These are phyloP conservation scores for Amborella trichopoda DNA, from an alignment of 164 flowering plant genomes.

Conservation along the genomic window DNA sequence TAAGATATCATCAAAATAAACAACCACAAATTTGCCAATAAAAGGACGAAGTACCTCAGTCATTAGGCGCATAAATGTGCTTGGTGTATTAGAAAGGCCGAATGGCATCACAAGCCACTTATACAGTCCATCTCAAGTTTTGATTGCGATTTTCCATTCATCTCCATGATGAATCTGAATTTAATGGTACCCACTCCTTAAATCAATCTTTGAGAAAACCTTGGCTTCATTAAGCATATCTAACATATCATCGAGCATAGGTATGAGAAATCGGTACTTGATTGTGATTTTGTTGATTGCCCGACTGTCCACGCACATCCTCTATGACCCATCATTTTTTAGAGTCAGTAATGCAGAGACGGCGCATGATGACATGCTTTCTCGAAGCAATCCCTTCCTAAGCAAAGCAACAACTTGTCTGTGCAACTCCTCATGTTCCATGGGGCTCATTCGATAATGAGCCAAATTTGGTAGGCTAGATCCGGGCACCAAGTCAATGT, in stretches of 20 bases:
- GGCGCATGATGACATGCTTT: no score
- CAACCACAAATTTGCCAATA: not conserved
- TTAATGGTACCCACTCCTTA: not conserved
- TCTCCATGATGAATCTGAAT: not conserved
- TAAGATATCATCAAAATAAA: not conserved
- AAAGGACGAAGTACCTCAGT: not conserved
- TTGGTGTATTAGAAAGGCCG: not conserved
- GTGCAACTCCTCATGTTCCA: no score
- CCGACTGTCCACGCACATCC: no score
- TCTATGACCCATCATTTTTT: no score
- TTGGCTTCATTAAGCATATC: not conserved
- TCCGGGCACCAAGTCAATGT: no score
- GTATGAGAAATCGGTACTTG: not conserved
- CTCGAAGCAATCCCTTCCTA: no score
- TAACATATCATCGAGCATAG: not conserved
- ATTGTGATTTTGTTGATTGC: no score
- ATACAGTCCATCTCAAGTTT: slow-evolving; percentile 1
- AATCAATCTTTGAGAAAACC: not conserved
- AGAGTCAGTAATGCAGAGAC: no score
- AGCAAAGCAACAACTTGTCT: no score
- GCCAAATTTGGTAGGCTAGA: no score
- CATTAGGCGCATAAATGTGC: not conserved
- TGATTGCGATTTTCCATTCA: not conserved
- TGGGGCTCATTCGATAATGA: no score
- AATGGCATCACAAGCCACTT: slow-evolving; percentile 2